Conservation (phyloP, 306 rosid genomes). For the Prunus persica region Prunus_persica_NCBIv2 NC_034009.1:9010001-9010500, state of each 20-base stretch:
- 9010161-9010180: conserved; percentile 75
- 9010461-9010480: neutral
- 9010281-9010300: too few relatives aligned
- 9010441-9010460: too few relatives aligned
- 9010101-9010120: conserved; percentile 52
- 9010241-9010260: neutral
- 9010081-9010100: conserved; percentile 50
- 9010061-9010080: conserved; percentile 47
- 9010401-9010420: neutral
- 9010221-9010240: neutral
- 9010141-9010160: conserved; percentile 57
- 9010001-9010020: conserved; percentile 55
- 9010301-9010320: neutral
- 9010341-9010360: too few relatives aligned
- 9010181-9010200: conserved; percentile 58
- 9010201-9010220: conserved; percentile 48
- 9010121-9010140: conserved; percentile 68
- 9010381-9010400: neutral
- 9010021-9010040: conserved; percentile 61
- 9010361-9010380: too few relatives aligned
- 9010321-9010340: neutral
- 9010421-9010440: too few relatives aligned
- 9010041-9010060: conserved; percentile 45
- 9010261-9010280: too few relatives aligned
- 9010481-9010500: neutral